Base-by-base conservation (phyloP, 1,284 basidiomycete species). In the Pseudomicrostroma phylloplanum region DNA sequence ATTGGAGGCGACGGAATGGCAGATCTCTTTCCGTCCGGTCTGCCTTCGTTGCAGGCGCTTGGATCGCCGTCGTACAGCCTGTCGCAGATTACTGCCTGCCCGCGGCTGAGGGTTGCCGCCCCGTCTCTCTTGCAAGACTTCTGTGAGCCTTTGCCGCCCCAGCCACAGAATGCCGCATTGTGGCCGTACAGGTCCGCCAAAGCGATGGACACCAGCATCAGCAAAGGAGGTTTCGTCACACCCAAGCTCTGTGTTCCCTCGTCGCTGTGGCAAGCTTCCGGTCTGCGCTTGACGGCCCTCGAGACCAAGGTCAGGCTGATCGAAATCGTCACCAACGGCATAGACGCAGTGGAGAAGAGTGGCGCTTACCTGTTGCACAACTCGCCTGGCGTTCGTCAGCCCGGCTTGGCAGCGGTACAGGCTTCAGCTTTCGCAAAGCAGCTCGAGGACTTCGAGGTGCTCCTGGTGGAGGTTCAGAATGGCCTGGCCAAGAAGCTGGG, bases 221-320 rank as follows among this genome's bases (percentile, higher is more conserved):
- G 25, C 1, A 39, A 42, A 0, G 93, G 93, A 12, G 90, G 89
- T 13, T 96, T 94, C 78, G 82, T 97, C 61, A 94, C 91, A 0
- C 86, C 87, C 26, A 85, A 87, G 49, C 81, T 98, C 64, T 93
- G 92, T 79, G 87, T 97, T 21, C 89, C 92, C 6, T 85, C 88
- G 55, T 88, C 89, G 66, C 87, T 94, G 11, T 98, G 94, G 94
- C 64, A 67, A 21, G 89, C 90, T 75, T 86, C 87, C 21, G 90
- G 91, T 40, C 88, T 88, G 40, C 92, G 92, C 79, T 83, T 94
- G 54, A 82, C 82, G 13, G 89, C 89, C 70, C 76, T 92, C 41
- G 85, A 87, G 56, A 89, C 91, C 69, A 96, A 96, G 80, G 86
- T 92, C 13, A 85, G 89, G 39, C 88, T 91, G 59, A 85, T 94